These are phyloP conservation scores for Candida quercuum DNA, from an alignment of 805 yeast genomes.

Conservation along the genomic window DNA sequence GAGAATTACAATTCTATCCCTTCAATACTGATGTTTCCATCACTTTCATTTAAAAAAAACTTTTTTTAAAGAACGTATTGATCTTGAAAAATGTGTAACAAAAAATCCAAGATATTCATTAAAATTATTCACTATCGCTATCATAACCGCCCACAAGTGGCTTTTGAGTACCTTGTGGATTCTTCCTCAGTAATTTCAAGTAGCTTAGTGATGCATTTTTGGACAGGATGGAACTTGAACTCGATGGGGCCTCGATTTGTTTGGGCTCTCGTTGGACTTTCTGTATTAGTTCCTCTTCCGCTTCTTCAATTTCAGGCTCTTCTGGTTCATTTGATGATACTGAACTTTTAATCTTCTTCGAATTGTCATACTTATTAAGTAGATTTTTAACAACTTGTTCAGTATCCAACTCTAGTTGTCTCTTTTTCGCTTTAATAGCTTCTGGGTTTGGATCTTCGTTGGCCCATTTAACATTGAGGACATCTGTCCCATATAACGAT, in stretches of 20 bases:
- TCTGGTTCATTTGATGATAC: no score
- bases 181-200: constrained; percentile 7
- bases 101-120: not conserved
- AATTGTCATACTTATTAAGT: constrained; percentile 29
- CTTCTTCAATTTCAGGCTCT: constrained; percentile 19
- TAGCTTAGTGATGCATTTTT: constrained; percentile 6
- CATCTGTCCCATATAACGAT: constrained; percentile 59
- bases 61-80: no score
- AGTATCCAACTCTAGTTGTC: constrained; percentile 22
- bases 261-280: constrained; percentile 14
- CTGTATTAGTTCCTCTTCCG: constrained; percentile 23
- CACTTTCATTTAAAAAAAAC: no score
- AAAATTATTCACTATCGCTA: constrained; percentile 8
- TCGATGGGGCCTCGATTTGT: constrained; percentile 12
- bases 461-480: constrained; percentile 80
- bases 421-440: constrained; percentile 41
- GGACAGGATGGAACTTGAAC: constrained; percentile 1
- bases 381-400: constrained; percentile 40
- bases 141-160: constrained; percentile 1
- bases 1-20: no score
- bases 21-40: no score
- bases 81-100: not conserved
- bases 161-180: not conserved
- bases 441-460: constrained; percentile 79
- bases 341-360: constrained; percentile 8